phyloP scores from a whole-genome alignment of 192 early-diverging fungal genomes.

The Geranomyces michiganensis region DNA sequence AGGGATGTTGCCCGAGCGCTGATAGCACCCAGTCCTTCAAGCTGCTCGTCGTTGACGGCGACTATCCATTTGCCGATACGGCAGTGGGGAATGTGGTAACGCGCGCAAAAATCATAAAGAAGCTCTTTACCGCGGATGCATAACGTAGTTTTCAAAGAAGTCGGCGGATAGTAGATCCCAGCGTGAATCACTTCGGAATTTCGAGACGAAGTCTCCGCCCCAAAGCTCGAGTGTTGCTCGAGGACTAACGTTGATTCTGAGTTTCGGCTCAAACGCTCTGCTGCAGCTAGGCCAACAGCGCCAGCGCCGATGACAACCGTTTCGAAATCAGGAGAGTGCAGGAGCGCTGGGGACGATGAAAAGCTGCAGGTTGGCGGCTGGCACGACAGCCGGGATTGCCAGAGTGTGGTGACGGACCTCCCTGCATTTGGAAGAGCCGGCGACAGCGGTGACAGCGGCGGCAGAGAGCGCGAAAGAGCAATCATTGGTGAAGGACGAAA shows the following conservation, averaged over 20 bases:
- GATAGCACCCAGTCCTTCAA: conserved; percentile 53
- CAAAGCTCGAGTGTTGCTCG: conserved; percentile 66
- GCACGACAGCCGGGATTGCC: too few relatives aligned
- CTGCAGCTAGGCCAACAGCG: conserved; percentile 74
- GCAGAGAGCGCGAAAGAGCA: too few relatives aligned
- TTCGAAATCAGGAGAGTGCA: not conserved
- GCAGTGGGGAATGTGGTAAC: conserved; percentile 55
- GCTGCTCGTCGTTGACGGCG: conserved; percentile 56
- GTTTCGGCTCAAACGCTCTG: conserved; percentile 59
- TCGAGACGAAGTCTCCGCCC: conserved; percentile 78
- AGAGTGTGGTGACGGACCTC: too few relatives aligned
- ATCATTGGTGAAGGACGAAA: too few relatives aligned
- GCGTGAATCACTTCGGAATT: conserved; percentile 92
- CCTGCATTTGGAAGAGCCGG: too few relatives aligned
- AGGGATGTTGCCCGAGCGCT: conserved; percentile 14
- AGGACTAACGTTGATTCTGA: conserved; percentile 57
- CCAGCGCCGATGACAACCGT: not conserved
- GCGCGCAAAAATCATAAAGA: conserved; percentile 66
- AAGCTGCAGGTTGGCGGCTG: too few relatives aligned
- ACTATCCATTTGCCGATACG: conserved; percentile 82
- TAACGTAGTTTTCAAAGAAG: conserved; percentile 73
- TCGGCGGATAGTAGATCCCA: conserved; percentile 78
- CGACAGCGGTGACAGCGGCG: too few relatives aligned
- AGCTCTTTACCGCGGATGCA: conserved; percentile 76
- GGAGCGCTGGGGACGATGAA: too few relatives aligned